These are phyloP conservation scores for Aureobasidium sp. DNA, from an alignment of 2,329 filamentous ascomycete genomes.

Conservation along the genomic window DNA sequence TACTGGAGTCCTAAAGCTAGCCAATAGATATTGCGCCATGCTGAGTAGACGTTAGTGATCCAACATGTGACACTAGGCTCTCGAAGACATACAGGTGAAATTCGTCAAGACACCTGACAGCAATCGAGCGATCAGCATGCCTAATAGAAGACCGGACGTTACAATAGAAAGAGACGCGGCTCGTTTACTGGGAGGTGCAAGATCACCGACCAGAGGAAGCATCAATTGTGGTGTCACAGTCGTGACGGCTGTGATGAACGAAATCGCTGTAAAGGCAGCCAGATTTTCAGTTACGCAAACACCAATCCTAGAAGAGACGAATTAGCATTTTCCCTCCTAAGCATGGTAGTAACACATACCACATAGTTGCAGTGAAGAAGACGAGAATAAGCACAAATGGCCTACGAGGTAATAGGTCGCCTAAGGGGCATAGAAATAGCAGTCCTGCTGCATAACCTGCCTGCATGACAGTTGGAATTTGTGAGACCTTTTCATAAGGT, in stretches of 20 bases:
- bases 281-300: slow-evolving; percentile 64
- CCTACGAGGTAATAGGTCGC: slow-evolving; percentile 60
- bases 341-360: slow-evolving; percentile 28
- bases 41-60: slow-evolving; percentile 42
- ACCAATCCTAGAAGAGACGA: slow-evolving; percentile 50
- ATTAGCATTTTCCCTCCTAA: slow-evolving; percentile 26
- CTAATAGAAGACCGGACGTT: slow-evolving; percentile 66
- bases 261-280: slow-evolving; percentile 58
- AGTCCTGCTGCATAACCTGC: slow-evolving; percentile 71
- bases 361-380: slow-evolving; percentile 59
- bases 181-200: slow-evolving; percentile 61
- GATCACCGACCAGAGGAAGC: slow-evolving; percentile 73
- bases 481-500: slow-evolving; percentile 57
- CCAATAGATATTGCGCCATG: slow-evolving; percentile 76
- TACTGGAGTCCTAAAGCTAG: slow-evolving; percentile 65
- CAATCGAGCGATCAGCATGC: slow-evolving; percentile 68
- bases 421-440: slow-evolving; percentile 67
- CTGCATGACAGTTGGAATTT: slow-evolving; percentile 70
- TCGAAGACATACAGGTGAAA: slow-evolving; percentile 14
- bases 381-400: slow-evolving; percentile 60
- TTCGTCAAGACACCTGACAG: slow-evolving; percentile 69
- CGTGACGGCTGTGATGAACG: slow-evolving; percentile 66
- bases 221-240: slow-evolving; percentile 71
- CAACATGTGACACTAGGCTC: no score
- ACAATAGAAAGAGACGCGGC: slow-evolving; percentile 67